Percentiles rank a stretch among this genome's conserved stretches.
Conservation (phyloP, 768 basidiomycete species). For the Termitomyces sp. region DNA sequence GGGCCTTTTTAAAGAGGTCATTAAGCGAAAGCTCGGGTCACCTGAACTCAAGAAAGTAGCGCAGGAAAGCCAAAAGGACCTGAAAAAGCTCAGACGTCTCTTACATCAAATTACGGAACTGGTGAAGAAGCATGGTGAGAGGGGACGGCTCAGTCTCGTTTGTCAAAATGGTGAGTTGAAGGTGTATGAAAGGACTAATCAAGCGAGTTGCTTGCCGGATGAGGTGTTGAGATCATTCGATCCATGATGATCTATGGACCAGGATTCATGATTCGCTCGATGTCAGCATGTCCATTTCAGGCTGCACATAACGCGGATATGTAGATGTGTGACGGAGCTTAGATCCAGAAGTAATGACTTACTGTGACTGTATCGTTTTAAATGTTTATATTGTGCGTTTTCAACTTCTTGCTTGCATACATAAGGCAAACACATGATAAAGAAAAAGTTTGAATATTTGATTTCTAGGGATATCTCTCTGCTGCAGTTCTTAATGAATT, state of each 20-base stretch:
- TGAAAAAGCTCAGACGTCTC: constrained; percentile 33
- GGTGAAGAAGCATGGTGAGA: constrained; percentile 46
- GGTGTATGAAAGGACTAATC: constrained; percentile 42
- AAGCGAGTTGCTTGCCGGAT: constrained; percentile 40
- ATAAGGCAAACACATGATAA: too few relatives aligned
- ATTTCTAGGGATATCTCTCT: too few relatives aligned
- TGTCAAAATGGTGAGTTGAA: constrained; percentile 38
- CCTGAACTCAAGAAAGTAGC: constrained; percentile 27
- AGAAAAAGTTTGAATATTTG: too few relatives aligned
- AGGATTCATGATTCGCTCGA: too few relatives aligned
- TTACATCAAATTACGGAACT: constrained; percentile 39
- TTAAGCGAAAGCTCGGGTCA: constrained; percentile 39
- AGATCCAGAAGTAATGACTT: too few relatives aligned
- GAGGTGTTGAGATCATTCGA: constrained; percentile 30
- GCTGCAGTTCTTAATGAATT: too few relatives aligned
- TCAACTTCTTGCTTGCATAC: too few relatives aligned
- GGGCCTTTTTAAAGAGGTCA: constrained; percentile 46
- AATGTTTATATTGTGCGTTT: too few relatives aligned
- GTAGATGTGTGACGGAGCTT: too few relatives aligned
- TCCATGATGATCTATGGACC: not conserved
- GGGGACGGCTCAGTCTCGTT: constrained; percentile 51
- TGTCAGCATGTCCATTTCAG: not conserved
- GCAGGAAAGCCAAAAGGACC: constrained; percentile 23
- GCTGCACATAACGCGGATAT: not conserved
- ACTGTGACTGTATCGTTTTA: too few relatives aligned